Percentiles rank a stretch among this genome's conserved stretches.
phyloP scores from a whole-genome alignment of 2,329 filamentous ascomycete species.

The Fusarium guadeloupense region DNA sequence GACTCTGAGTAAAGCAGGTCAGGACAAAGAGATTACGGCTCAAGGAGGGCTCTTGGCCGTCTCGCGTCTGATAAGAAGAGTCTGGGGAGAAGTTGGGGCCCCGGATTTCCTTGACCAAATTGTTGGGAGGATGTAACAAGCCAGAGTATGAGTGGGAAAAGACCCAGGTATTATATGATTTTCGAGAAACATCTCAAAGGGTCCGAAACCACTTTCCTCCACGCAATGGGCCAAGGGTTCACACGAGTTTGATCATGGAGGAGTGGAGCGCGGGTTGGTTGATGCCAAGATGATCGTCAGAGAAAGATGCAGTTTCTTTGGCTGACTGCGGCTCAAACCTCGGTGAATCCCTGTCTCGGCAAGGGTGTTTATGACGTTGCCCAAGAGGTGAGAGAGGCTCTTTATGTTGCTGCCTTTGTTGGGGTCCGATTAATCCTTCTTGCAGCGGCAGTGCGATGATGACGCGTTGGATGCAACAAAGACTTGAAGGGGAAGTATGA shows the following conservation, averaged over 20 bases:
- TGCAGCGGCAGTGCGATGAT: background rate
- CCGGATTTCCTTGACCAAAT: background rate
- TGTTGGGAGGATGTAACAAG: background rate
- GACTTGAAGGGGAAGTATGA: background rate
- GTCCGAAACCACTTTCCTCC: background rate
- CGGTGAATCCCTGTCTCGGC: conserved; percentile 32
- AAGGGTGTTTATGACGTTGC: conserved; percentile 29
- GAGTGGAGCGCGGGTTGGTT: conserved; percentile 20
- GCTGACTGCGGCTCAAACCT: conserved; percentile 19
- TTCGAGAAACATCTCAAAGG: background rate
- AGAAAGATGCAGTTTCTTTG: conserved; percentile 5
- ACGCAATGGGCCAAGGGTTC: background rate
- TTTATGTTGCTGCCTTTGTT: conserved; percentile 6
- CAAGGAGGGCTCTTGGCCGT: background rate
- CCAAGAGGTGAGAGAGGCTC: conserved; percentile 11
- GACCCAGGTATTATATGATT: conserved; percentile 27
- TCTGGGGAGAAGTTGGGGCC: conserved; percentile 24
- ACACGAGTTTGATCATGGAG: conserved; percentile 5
- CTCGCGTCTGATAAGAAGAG: background rate
- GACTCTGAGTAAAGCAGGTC: background rate
- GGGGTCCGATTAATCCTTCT: background rate
- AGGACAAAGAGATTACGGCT: background rate
- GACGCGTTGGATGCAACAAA: conserved; percentile 6
- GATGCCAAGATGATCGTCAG: conserved; percentile 36
- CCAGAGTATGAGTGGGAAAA: background rate